Evolutionary conservation across 306 rosid genomes (phyloP), one percentile per base, ranked within the genome.

Genomic region (Gynostemma pentaphyllum): DNA sequence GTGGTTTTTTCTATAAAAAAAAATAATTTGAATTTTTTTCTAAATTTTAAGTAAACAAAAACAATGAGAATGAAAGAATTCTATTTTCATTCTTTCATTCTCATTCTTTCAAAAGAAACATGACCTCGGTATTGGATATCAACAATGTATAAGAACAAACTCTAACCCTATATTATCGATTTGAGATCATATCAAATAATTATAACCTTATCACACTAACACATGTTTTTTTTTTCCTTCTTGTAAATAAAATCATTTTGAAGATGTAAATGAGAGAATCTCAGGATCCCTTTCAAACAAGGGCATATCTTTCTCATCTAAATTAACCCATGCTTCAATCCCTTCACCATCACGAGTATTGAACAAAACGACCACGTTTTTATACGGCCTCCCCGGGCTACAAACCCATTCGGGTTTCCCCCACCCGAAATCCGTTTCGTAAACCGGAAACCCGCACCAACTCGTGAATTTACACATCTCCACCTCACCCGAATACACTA

Each of bases 361-460:
- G 45, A 81, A 40, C 8, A 74, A 60, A 16, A 36, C 0, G 2
- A 74, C 62, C 5, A 57, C 30, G 34, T 81, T 81, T 45, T 42
- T 68, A 5, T 45, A 28, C 5, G 70, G 44, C 15, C 70, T 12
- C 12, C 71, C 67, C 4, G 70, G 48, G 5, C 76, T 49, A 2
- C 53, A 44, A 14, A 75, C 78, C 82, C 80, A 81, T 0, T 21
- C 36, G 2, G 86, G 82, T 16, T 72, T 74, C 19, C 82, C 79
- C 86, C 78, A 72, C 14, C 82, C 82, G 3, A 81, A 72, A 26
- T 81, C 73, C 47, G 61, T n/a, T n/a, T 81, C 80, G n/a, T 77
- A 75, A 0, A 77, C 12, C 0, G 69, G 70, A 29, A 75, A 75
- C 36, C 65, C 24, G 3, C 72, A 70, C 72, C 68, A 62, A 23